phyloP scores from a whole-genome alignment of 306 rosid genomes.

The Spatholobus suberectus region DNA sequence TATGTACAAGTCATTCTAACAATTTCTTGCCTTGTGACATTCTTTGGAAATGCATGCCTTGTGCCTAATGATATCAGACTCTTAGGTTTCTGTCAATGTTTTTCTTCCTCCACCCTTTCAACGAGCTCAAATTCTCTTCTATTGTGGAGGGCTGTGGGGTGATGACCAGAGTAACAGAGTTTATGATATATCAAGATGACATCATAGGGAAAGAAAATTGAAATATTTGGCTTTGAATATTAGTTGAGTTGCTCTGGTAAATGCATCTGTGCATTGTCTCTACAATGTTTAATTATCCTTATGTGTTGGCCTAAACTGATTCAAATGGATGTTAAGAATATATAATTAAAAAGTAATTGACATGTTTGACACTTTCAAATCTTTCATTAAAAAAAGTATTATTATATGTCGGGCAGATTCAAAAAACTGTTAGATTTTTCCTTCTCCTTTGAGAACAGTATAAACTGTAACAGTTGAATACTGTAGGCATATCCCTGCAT shows the following conservation, averaged over 20 bases:
- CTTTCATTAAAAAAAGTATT: neutral
- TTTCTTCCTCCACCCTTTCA: neutral
- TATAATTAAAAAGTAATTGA: neutral
- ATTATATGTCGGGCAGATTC: neutral
- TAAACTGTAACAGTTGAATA: neutral
- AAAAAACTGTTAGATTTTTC: neutral
- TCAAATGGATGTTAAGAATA: neutral
- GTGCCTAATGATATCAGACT: neutral
- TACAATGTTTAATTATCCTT: neutral
- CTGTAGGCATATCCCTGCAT: neutral
- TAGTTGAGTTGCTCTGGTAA: conserved; percentile 1
- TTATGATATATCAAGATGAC: neutral
- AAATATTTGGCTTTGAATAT: neutral
- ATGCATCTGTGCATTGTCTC: neutral
- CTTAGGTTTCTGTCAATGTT: neutral
- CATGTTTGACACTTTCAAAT: neutral
- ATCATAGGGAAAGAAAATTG: neutral
- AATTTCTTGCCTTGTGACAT: neutral
- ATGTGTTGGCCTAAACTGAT: neutral
- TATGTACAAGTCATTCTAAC: neutral
- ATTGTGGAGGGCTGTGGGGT: neutral
- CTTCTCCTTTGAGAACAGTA: neutral
- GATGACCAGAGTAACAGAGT: neutral
- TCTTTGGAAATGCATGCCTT: neutral
- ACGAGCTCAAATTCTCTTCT: neutral